phyloP scores from a whole-genome alignment of 225 moss, liverwort and hornwort species.

The Polytrichum formosum region DNA sequence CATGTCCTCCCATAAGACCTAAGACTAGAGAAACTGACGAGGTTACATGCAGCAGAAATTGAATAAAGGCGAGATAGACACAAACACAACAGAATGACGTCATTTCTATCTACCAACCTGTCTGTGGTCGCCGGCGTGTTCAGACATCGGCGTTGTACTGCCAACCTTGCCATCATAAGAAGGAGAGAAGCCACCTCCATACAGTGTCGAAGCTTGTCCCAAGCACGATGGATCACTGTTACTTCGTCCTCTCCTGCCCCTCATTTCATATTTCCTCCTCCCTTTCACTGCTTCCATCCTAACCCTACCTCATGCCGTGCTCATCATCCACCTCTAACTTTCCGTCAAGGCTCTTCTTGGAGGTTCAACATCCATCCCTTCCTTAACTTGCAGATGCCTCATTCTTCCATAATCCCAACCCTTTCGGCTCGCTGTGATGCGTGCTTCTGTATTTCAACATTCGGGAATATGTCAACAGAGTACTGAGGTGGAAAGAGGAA shows the following conservation, averaged over 20 bases:
- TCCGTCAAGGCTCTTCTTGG: too few species aligned
- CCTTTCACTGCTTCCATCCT: constrained; percentile 2
- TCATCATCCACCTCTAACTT: not conserved
- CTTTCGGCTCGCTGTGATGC: too few species aligned
- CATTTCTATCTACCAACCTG: not conserved
- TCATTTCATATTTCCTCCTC: not conserved
- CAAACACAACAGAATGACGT: not conserved
- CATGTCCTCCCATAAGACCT: not conserved
- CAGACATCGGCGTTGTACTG: not conserved
- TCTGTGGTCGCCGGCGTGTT: not conserved
- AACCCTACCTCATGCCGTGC: not conserved
- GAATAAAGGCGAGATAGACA: not conserved
- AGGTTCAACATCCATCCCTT: too few species aligned
- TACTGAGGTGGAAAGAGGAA: too few species aligned
- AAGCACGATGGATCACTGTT: constrained; percentile 1
- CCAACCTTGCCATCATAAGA: not conserved
- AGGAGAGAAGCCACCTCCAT: not conserved
- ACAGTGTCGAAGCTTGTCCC: constrained; percentile 6
- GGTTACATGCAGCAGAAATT: not conserved
- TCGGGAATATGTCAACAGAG: too few species aligned
- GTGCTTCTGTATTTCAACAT: too few species aligned
- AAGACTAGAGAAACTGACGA: not conserved
- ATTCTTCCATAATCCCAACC: too few species aligned
- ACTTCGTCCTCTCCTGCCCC: constrained; percentile 1
- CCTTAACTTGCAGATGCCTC: too few species aligned